Percentiles rank a stretch among this genome's conserved stretches.
Conservation (phyloP, 345 rosid species). For the Jatropha curcas region DNA sequence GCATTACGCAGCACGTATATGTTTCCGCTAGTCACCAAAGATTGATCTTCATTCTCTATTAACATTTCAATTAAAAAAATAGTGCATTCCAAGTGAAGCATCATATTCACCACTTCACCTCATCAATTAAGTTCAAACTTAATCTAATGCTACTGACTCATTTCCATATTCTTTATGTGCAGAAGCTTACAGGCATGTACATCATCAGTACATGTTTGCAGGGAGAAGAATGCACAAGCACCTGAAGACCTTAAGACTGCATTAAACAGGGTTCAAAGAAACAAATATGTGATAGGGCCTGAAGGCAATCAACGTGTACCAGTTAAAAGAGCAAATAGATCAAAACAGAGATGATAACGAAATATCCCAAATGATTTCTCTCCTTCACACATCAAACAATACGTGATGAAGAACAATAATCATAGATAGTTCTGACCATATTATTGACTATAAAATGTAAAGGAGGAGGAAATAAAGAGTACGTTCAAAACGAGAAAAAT, state of each 20-base stretch:
- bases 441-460: neutral
- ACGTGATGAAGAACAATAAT: neutral
- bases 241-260: neutral
- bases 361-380: neutral
- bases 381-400: neutral
- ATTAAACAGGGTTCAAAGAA: neutral
- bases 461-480: neutral
- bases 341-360: conserved; percentile 4
- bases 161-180: neutral
- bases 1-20: neutral
- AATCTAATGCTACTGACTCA: neutral
- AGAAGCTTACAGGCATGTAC: neutral
- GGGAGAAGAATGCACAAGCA: neutral
- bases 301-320: neutral
- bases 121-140: no score
- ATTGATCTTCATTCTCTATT: neutral
- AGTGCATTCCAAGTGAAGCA: no score
- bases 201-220: neutral
- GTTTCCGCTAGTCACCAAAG: neutral
- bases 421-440: neutral
- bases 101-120: no score
- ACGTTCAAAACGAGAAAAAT: neutral
- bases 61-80: no score
- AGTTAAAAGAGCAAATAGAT: neutral
- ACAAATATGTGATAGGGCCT: neutral